phyloP scores from a whole-genome alignment of 305 asterid genomes.

The Solanum chacoense region DNA sequence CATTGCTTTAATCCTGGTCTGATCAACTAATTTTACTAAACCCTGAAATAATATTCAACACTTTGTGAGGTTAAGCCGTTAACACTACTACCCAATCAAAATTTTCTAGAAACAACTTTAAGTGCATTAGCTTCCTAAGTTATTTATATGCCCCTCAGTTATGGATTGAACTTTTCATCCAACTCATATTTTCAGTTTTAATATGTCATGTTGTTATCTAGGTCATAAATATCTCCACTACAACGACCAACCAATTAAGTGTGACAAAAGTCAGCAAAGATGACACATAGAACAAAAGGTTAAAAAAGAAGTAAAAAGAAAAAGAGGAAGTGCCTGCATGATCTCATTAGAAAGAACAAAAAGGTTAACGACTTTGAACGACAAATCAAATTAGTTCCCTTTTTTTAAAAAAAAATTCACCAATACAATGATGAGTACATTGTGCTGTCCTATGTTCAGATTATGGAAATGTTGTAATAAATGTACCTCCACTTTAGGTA shows the following conservation, averaged over 20 bases:
- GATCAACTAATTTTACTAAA: not conserved
- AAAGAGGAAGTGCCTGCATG: not conserved
- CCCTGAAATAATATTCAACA: not conserved
- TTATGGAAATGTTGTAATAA: not conserved
- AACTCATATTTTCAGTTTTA: not conserved
- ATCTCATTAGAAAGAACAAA: not conserved
- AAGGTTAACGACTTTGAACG: not conserved
- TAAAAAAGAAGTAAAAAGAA: not conserved
- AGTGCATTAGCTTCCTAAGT: not conserved
- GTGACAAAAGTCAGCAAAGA: not conserved
- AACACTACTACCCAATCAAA: not conserved
- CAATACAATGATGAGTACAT: not conserved
- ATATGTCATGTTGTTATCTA: not conserved
- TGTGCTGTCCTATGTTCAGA: not conserved
- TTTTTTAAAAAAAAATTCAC: not conserved
- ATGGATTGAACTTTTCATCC: not conserved
- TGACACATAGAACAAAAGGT: not conserved
- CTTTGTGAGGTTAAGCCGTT: not conserved
- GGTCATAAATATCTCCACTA: not conserved
- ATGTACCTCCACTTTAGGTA: not conserved
- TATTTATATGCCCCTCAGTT: not conserved
- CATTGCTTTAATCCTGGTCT: not conserved
- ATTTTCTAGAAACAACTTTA: not conserved
- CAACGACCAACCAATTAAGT: not conserved
- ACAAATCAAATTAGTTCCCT: not conserved